phyloP scores from a whole-genome alignment of 176 grass and related monocot genomes.

The Melocanna baccifera region DNA sequence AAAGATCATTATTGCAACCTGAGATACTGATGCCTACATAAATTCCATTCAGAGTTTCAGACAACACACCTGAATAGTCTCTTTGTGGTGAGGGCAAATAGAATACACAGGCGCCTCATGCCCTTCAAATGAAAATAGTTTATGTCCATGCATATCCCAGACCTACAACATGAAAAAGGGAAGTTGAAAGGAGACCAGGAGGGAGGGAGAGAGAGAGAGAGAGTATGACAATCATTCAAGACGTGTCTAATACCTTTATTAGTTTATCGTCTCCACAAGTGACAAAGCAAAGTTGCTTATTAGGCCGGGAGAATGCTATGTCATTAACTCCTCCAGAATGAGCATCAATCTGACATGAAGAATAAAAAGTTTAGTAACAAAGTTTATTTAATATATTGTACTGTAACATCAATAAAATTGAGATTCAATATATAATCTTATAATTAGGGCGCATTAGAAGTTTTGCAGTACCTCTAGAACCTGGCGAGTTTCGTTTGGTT shows the following conservation, averaged over 20 bases:
- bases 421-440: background rate
- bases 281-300: slow-evolving; percentile 78
- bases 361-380: slow-evolving; percentile 21
- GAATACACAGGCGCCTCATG: slow-evolving; percentile 95
- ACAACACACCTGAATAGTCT: slow-evolving; percentile 79
- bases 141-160: slow-evolving; percentile 82
- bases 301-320: slow-evolving; percentile 89
- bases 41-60: slow-evolving; percentile 5
- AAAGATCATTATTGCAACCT: slow-evolving; percentile 4
- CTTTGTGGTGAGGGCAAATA: slow-evolving; percentile 89
- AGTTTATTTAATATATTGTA: background rate
- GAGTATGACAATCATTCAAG: slow-evolving; percentile 21
- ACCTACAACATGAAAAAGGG: slow-evolving; percentile 53
- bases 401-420: slow-evolving; percentile 23
- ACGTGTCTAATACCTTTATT: slow-evolving; percentile 60
- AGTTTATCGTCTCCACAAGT: slow-evolving; percentile 99
- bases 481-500: slow-evolving; percentile 71
- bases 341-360: slow-evolving; percentile 76
- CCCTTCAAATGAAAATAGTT: slow-evolving; percentile 77
- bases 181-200: slow-evolving; percentile 35
- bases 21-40: slow-evolving; percentile 2
- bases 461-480: slow-evolving; percentile 62
- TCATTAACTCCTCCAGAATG: slow-evolving; percentile 92
- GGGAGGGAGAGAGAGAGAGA: no score
- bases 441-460: background rate